Evolutionary conservation across 2,329 filamentous ascomycete genomes (phyloP).

Genomic region (Ophiosphaerella narmari): DNA sequence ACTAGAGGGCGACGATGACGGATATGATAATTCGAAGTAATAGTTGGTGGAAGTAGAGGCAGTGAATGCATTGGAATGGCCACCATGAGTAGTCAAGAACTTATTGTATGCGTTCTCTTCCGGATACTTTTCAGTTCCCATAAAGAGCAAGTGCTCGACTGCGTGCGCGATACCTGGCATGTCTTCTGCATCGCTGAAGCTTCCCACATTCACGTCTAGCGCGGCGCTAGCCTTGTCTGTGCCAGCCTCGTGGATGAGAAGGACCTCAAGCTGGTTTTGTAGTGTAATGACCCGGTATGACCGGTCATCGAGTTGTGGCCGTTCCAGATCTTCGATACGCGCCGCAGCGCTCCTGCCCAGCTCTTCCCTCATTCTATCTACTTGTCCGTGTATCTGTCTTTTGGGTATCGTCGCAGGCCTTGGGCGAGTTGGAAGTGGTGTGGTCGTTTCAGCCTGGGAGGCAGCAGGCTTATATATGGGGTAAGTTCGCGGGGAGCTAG

Average conservation of each 20-base stretch:
- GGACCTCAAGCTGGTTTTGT: slow-evolving; percentile 83
- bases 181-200: slow-evolving; percentile 87
- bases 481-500: slow-evolving; percentile 22
- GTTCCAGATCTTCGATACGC: slow-evolving; percentile 71
- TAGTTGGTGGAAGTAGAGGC: slow-evolving; percentile 94
- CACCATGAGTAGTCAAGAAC: slow-evolving; percentile 87
- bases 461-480: slow-evolving; percentile 22
- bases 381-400: slow-evolving; percentile 7
- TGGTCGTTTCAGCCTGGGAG: slow-evolving; percentile 15
- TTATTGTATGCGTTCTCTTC: slow-evolving; percentile 80
- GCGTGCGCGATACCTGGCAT: slow-evolving; percentile 96
- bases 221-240: slow-evolving; percentile 97
- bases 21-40: slow-evolving; percentile 92
- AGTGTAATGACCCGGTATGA: slow-evolving; percentile 86
- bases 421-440: slow-evolving; percentile 12
- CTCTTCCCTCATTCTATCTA: slow-evolving; percentile 34
- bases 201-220: slow-evolving; percentile 93
- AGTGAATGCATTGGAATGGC: slow-evolving; percentile 93
- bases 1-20: slow-evolving; percentile 61
- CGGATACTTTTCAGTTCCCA: slow-evolving; percentile 98
- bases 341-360: slow-evolving; percentile 31
- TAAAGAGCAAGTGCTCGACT: slow-evolving; percentile 94
- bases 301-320: slow-evolving; percentile 82
- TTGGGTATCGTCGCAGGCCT: slow-evolving; percentile 10
- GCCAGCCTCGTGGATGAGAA: slow-evolving; percentile 90